Percentiles rank a stretch among this genome's conserved stretches.
These are phyloP conservation scores for Blastocystis sp. DNA, from an alignment of 352 stramenopile species.

Conservation along the genomic window DNA sequence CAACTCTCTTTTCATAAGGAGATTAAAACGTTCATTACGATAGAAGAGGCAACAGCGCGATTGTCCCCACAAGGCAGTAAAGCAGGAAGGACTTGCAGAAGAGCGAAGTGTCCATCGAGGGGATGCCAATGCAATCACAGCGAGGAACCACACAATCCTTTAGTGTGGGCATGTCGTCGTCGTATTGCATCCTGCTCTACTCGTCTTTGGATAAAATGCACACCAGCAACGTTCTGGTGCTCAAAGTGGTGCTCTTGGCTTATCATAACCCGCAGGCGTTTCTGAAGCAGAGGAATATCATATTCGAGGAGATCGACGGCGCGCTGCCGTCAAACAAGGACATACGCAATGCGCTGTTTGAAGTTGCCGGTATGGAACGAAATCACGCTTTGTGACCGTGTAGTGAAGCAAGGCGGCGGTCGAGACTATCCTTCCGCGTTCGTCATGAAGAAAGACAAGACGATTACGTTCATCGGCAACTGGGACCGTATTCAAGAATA, in stretches of 20 bases:
- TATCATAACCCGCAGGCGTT: neutral
- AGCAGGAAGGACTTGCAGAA: no score
- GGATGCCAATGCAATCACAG: no score
- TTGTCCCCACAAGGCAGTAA: no score
- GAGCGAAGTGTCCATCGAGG: no score
- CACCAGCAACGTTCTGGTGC: conserved; percentile 4
- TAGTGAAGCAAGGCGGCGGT: neutral
- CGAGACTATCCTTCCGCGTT: conserved; percentile 41
- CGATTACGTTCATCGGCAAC: conserved; percentile 40
- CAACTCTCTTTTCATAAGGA: no score
- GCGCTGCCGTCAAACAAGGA: conserved; percentile 19
- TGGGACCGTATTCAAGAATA: conserved; percentile 43
- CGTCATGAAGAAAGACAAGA: conserved; percentile 24
- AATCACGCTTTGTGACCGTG: neutral
- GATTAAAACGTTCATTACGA: no score
- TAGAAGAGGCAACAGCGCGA: no score
- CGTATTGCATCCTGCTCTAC: conserved; percentile 1
- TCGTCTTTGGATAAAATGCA: conserved; percentile 14
- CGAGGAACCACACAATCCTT: no score
- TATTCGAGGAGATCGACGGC: conserved; percentile 48
- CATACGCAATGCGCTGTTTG: conserved; percentile 52
- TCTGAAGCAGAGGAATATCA: conserved; percentile 7
- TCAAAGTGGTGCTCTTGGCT: neutral
- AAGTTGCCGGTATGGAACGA: conserved; percentile 1
- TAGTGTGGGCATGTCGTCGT: neutral